Base-by-base conservation (phyloP, 2,329 filamentous ascomycete species). In the Rutstroemia sp. region DNA sequence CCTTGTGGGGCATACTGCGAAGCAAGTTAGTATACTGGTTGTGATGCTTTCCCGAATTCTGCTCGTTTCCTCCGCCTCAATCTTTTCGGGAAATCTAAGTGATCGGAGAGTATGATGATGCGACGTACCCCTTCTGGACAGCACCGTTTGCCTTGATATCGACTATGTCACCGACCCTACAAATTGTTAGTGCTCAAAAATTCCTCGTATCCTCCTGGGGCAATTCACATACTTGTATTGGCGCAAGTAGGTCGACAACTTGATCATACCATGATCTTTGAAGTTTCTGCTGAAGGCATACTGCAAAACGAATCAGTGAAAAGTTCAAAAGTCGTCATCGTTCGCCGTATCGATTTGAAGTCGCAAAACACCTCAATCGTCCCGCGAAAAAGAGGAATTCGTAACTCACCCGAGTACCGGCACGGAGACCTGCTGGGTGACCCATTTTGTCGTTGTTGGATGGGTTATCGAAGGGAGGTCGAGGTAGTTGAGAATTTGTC, bases 71-170 rank as follows among this genome's bases (percentile, higher is more conserved):
- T 34, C 30, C 30, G 10, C 30, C 30, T 12, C 9, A 5, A 12
- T 12, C 10, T 17, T 14, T 19, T 7, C 39, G 27, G 19, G 25
- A 30, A 34, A 21, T 27, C 36, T 30, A 25, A 39, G 30, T 42
- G n/a, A 17, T 38, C 3, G 34, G 30, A 34, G 47, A 10, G 48
- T 48, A 14, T 14, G 60, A 63, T 14, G 21, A 63, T 66, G 60
- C 70, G 79, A 68, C 86, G 85, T 80, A 94, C 88, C 91, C 92
- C 86, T 96, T 95, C 82, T 96, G 92, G 66, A 95, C 88, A 73
- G 91, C 94, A 87, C 92, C 94, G 82, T 99, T 97, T 73, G 88
- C 89, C 80, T 95, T 95, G 76, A 99, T 90, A 76, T 99, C 94
- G 73, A 99, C 94, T 70, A 97, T 96, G 73, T 99, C 94, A 76